Base-by-base conservation (phyloP, 352 stramenopile species). In the Phytophthora syringae region DNA sequence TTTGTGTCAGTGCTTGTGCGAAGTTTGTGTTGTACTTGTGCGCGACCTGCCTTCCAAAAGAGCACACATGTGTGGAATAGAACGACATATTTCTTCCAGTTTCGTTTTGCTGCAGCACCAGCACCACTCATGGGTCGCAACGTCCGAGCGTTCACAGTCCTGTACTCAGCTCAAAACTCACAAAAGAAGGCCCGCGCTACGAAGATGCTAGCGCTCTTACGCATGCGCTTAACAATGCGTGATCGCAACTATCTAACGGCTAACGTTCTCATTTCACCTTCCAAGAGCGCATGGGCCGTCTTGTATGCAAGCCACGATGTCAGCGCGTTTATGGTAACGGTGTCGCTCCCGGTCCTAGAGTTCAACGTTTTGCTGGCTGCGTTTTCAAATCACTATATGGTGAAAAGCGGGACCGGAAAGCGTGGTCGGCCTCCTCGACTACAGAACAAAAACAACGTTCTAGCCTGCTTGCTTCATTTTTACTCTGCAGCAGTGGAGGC, bases 381-480 rank as follows among this genome's bases (percentile, higher is more conserved):
- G 13, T 42, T 53, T 53, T 40, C 47, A 16, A 13, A n/a, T 24
- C 47, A 53, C 28, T 53, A 53, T 16, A 16, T 43, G 7, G 47
- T 53, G 13, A 40, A 42, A 22, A 53, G 47, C 28, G 47, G 47
- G 13, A 25, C 47, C 15, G 47, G 47, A 40, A 40, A 27, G 20
- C 25, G 47, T 40, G 28, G 47, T n/a, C 47, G 47, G n/a, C 47
- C 27, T n/a, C 24, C 25, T 5, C 27, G 47, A 40, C 27, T 53
- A n/a, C n/a, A 28, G 2, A 40, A 42, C 28, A 47, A 48, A 5
- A 57, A 57, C 22, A 45, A 57, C 21, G 34, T 47, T n/a, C 15
- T 57, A 24, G 50, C 50, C 1, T 57, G 50, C 9, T 20, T 47
- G 5, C 36, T 57, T 22, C 50, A 57, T 22, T 37, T 57, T 37